Conservation (phyloP, 2,329 filamentous ascomycete genomes). For the Metarhizium brunneum region DNA sequence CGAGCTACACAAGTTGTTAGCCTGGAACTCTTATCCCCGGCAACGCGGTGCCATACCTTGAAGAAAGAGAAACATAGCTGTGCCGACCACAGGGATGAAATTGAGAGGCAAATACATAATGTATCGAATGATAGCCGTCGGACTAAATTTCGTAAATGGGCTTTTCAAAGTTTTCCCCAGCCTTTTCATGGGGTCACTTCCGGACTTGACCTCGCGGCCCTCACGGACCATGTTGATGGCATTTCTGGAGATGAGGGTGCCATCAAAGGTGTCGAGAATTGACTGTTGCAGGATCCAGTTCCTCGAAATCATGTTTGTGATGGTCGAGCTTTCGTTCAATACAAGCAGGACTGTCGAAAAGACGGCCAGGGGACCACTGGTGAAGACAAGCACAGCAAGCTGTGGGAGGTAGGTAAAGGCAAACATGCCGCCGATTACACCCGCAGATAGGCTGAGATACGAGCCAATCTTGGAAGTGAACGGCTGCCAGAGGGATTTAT, state of each 20-base stretch:
- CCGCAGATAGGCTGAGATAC: constrained; percentile 60
- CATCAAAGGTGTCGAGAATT: constrained; percentile 83
- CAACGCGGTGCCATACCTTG: constrained; percentile 43
- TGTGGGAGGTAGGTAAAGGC: constrained; percentile 80
- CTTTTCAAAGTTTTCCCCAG: constrained; percentile 49
- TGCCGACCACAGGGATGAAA: constrained; percentile 85
- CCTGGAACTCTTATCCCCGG: not conserved
- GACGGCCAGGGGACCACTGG: constrained; percentile 76
- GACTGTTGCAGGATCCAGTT: constrained; percentile 74
- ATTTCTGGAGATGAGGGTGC: constrained; percentile 46
- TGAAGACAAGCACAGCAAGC: constrained; percentile 70
- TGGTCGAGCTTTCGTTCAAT: constrained; percentile 50
- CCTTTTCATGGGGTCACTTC: constrained; percentile 46
- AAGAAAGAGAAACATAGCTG: constrained; percentile 66
- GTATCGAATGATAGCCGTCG: constrained; percentile 62
- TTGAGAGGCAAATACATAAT: constrained; percentile 85
- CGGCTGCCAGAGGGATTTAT: constrained; percentile 49
- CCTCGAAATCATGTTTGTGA: constrained; percentile 49
- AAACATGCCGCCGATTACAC: constrained; percentile 75
- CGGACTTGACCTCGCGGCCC: constrained; percentile 62
- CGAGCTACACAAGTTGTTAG: constrained; percentile 26
- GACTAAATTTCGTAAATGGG: constrained; percentile 47
- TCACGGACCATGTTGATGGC: constrained; percentile 56
- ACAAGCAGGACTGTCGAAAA: constrained; percentile 62
- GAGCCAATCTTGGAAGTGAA: constrained; percentile 45